Evolutionary conservation across 2,329 filamentous ascomycete genomes (phyloP).

Genomic region (Exserohilum turcica): DNA sequence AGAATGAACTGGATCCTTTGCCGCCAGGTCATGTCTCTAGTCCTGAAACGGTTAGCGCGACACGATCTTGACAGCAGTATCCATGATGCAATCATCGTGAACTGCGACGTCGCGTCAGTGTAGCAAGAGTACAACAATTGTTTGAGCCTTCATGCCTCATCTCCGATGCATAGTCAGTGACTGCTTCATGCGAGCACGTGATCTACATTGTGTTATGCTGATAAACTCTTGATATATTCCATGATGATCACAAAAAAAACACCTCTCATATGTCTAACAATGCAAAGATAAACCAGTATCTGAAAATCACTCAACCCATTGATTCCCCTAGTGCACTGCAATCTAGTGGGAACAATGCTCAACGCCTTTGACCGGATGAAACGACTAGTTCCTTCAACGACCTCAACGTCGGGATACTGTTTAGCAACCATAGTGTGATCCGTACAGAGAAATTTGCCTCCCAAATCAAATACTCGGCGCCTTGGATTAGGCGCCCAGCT

Average conservation of each 20-base stretch:
- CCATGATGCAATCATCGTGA: slow-evolving; percentile 8
- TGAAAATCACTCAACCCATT: too few relatives aligned
- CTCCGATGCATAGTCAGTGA: neutral
- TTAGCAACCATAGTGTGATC: neutral
- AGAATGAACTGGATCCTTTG: neutral
- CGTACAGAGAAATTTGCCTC: neutral
- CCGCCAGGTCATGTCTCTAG: slow-evolving; percentile 6
- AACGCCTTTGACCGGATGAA: neutral
- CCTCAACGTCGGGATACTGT: neutral
- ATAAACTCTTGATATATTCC: neutral
- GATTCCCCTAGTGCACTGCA: neutral
- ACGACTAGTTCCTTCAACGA: neutral
- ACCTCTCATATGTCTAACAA: too few relatives aligned
- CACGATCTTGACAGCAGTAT: slow-evolving; percentile 4
- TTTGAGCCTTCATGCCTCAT: neutral
- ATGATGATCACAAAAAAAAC: neutral
- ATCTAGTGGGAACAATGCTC: neutral
- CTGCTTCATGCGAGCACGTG: neutral
- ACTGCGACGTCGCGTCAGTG: neutral
- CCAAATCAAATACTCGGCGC: neutral
- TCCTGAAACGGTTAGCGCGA: slow-evolving; percentile 7
- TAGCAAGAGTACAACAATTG: neutral
- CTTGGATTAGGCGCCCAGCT: slow-evolving; percentile 15
- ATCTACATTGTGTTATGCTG: neutral
- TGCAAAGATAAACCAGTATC: neutral